Conservation (phyloP, 2,329 filamentous ascomycete genomes). For the Colletotrichum karsti region DNA sequence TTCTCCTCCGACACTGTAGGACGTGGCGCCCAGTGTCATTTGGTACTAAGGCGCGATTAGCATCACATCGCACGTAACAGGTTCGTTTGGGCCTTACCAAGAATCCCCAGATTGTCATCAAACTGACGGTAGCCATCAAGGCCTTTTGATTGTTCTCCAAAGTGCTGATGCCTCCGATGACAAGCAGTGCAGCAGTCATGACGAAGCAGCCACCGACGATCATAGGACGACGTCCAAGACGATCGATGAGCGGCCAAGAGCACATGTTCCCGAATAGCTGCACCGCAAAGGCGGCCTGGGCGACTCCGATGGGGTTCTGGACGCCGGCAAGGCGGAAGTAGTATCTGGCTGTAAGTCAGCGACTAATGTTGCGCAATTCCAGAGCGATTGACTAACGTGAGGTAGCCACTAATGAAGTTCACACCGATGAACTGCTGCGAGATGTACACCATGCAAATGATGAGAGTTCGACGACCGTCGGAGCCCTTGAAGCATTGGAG, state of each 20-base stretch:
- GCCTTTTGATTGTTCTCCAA: conserved; percentile 30
- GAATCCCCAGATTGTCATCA: conserved; percentile 38
- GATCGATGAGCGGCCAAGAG: conserved; percentile 40
- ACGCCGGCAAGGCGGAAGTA: conserved; percentile 39
- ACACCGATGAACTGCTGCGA: conserved; percentile 39
- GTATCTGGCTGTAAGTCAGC: conserved; percentile 38
- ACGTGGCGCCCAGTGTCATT: conserved; percentile 29
- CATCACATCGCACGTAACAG: background rate
- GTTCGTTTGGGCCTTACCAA: background rate
- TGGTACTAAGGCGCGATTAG: background rate
- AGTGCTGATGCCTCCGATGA: conserved; percentile 42
- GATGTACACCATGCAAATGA: conserved; percentile 40
- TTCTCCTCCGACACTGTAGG: conserved; percentile 40
- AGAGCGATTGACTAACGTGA: conserved; percentile 29
- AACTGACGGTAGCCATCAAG: conserved; percentile 34
- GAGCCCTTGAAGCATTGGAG: conserved; percentile 38
- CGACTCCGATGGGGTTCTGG: conserved; percentile 36
- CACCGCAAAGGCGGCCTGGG: conserved; percentile 38
- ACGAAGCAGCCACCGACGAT: conserved; percentile 36
- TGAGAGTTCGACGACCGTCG: conserved; percentile 37
- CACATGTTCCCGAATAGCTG: conserved; percentile 39
- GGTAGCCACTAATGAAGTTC: conserved; percentile 38
- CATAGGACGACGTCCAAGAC: conserved; percentile 38
- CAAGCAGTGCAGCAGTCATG: conserved; percentile 37
- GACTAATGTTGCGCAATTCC: conserved; percentile 52